Base-by-base conservation (phyloP, 2,329 filamentous ascomycete species). In the Triangularia setosa region DNA sequence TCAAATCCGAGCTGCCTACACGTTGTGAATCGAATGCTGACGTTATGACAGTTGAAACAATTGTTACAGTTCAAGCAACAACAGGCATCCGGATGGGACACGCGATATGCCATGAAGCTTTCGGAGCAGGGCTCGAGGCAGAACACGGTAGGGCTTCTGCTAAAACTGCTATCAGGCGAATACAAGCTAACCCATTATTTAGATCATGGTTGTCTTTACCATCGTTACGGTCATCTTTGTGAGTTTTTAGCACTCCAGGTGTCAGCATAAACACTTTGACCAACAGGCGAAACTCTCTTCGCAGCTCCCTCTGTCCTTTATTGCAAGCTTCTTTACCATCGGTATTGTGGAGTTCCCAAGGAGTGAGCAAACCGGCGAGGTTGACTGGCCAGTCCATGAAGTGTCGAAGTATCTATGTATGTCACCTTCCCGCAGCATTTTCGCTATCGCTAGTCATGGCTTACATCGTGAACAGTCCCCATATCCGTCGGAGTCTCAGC, bases 121-220 rank as follows among this genome's bases (percentile, higher is more conserved):
- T 65, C 64, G 2, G 64, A 65, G 16, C 40, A 63, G 16, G 61
- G 33, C 8, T 61, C 63, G 28, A 40, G 64, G 4, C 64, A 65
- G 21, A 35, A 44, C 2, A 62, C 55, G 25, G 53, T 56, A 23
- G 16, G 24, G 4, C 21, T 9, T 11, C 16, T 27, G 5, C 16
- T 9, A 6, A 3, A 4, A 21, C 18, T 27, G 4, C 23, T 12
- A 16, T 27, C 24, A 5, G 11, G 7, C 4, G 4, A 5, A 3
- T 8, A 40, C 12, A 27, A 3, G n/a, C 18, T 53, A 14, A 44
- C 62, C 61, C 12, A 65, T 35, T 12, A 5, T 1, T 12, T 40
- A 68, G 67, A 69, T 69, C 16, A 69, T 61, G 3, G 54, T 69
- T 3, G 67, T 69, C 1, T 69, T 69, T 27, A 69, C 67, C 1